Evolutionary conservation across 2,329 filamentous ascomycete species (phyloP), one percentile per base, ranked within the genome.

Genomic region (Aspergillus bombycis): DNA sequence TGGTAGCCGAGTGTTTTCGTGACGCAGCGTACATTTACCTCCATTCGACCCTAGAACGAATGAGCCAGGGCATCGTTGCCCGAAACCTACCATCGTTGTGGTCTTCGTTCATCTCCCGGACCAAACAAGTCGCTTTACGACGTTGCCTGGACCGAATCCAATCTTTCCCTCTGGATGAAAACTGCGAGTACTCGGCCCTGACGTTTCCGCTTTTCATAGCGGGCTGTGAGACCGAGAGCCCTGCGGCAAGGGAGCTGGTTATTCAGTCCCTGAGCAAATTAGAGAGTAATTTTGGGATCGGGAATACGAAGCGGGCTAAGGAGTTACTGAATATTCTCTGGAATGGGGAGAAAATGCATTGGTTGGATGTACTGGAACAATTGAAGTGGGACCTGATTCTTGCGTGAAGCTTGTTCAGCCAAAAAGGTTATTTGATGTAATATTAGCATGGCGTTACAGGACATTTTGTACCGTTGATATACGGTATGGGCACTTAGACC

Each of bases 161-260:
- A 46, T 64, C 67, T 0, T 69, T 70, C 12, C 70, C 74, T 5
- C 68, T 77, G 6, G 75, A 77, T 30, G 67, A 70, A 19, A 72
- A 77, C 46, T 76, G 74, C 65, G 77, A 78, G 57, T 78, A 71
- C 43, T 78, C 77, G 1, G 77, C 75, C 2, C 71, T 78, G 2
- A 77, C 76, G 4, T 78, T 78, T 58, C 77, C 77, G 21, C 64
- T 78, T 1, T 78, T 78, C 56, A 78, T 78, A 7, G 70, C 72
- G 0, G 77, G 77, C 1, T 76, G 75, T 46, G 77, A 77, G 36
- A 74, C 68, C 50, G 66, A 71, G 16, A 50, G 58, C 1, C 21
- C 62, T 6, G 63, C 56, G 8, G 71, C 77, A 12, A 63, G 73
- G 28, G 64, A 67, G 10, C 38, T 75, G 14, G 66, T 78, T 1